Base-by-base conservation (phyloP, 257 asterid genomes). In the Dorcoceras hygrometricum region DNA sequence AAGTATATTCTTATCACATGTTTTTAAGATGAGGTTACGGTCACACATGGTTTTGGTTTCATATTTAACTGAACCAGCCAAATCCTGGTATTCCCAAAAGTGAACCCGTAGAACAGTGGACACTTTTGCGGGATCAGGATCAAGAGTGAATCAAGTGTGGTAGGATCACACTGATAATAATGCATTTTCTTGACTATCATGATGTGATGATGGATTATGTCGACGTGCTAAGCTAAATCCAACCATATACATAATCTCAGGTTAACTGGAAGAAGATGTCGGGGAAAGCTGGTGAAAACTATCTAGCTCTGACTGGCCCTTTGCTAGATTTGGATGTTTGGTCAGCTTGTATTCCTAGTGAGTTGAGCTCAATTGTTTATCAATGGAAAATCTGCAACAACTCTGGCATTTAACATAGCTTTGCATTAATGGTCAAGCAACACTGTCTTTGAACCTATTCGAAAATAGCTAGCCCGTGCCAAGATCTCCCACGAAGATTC, bases 281-380 rank as follows among this genome's bases (percentile, higher is more conserved):
- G 14, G 60, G 56, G 27, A 69, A 68, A 56, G 79, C 86, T n/a
- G 93, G 93, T 29, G 93, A 81, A 73, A 89, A 89, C 81, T 87
- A 76, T 73, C 75, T 89, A 34, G 96, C 94, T 32, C 73, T 87
- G 14, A 89, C 96, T 8, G 95, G 96, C 46, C 66, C 78, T 68
- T 71, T 82, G 68, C 91, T 88, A 28, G 88, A 89, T 71, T 68
- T 77, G 63, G 46, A 70, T 57, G 19, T 80, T 18, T 87, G 96
- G 96, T 66, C 89, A 61, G 81, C 81, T 68, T 63, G 80, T 76
- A 81, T 89, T 59, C 95, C 95, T 3, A 36, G 63, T 57, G 79
- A 62, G 54, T 73, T 87, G 57, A 78, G 78, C 20, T 70, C 82
- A 29, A 70, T 82, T 10, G 78, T 83, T 57, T 29, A 58, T 27